Conservation (phyloP, 352 stramenopile species). For the Globisporangium nodosum region DNA sequence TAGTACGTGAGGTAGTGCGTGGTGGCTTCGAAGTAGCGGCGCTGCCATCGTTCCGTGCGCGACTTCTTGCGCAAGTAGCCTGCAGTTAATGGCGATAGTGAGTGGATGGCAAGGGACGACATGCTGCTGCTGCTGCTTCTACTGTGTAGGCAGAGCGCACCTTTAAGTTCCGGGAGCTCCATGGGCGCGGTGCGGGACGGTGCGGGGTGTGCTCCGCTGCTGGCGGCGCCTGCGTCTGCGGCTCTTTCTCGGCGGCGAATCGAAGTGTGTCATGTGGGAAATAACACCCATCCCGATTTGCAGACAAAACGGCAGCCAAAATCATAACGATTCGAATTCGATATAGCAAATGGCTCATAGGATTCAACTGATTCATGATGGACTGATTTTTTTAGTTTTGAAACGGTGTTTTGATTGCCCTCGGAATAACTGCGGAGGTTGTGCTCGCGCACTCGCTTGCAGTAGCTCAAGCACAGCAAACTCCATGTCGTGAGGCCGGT, state of each 20-base stretch:
- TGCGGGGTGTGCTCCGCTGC: not conserved
- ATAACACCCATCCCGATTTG: not conserved
- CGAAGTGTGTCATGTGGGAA: not conserved
- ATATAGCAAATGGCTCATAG: not conserved
- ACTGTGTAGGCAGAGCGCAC: slow-evolving; percentile 15
- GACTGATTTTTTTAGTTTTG: not conserved
- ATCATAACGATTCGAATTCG: not conserved
- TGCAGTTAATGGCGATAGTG: slow-evolving; percentile 11
- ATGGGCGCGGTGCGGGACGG: slow-evolving; percentile 16
- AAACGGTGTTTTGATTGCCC: not conserved
- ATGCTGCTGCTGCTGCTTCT: not conserved
- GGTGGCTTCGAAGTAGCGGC: slow-evolving; percentile 97
- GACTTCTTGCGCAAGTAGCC: slow-evolving; percentile 93
- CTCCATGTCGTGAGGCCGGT: too few relatives aligned
- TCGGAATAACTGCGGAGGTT: too few relatives aligned
- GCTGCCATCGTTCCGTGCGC: slow-evolving; percentile 92
- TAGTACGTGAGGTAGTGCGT: slow-evolving; percentile 98
- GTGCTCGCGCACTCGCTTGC: too few relatives aligned
- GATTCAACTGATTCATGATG: not conserved
- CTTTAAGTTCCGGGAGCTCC: slow-evolving; percentile 81
- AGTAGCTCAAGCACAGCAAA: too few relatives aligned
- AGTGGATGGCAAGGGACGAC: not conserved
- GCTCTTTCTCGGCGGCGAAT: not conserved
- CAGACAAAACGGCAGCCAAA: not conserved
- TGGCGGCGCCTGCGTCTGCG: not conserved